Conservation (phyloP, 192 early-diverging fungal species). For the Rhizophagus sp. region DNA sequence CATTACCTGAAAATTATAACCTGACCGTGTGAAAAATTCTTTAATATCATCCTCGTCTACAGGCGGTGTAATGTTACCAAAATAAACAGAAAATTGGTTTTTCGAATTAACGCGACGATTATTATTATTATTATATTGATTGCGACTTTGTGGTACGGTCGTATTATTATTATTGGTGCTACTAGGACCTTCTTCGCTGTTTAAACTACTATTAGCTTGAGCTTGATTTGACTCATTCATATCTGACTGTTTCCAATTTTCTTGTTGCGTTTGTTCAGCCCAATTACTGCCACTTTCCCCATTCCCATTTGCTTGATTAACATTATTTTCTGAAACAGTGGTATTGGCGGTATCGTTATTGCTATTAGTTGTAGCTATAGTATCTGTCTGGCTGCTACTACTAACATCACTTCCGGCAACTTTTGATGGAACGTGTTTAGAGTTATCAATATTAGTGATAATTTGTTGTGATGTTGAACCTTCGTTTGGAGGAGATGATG, state of each 20-base stretch:
- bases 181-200: not conserved
- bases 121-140: not conserved
- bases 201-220: not conserved
- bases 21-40: not conserved
- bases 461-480: not conserved
- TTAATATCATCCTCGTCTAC: slow-evolving; percentile 2
- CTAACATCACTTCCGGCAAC: not conserved
- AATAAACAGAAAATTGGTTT: not conserved
- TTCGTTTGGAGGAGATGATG: slow-evolving; percentile 13
- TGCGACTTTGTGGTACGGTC: not conserved
- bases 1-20: not conserved
- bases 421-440: not conserved
- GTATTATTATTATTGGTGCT: not conserved
- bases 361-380: not conserved
- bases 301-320: not conserved
- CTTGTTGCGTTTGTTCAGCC: slow-evolving; percentile 17
- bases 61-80: not conserved
- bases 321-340: not conserved
- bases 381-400: not conserved
- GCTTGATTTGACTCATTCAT: not conserved
- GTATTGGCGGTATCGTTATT: not conserved
- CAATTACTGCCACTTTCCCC: not conserved
- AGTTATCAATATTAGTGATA: not conserved
- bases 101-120: not conserved
- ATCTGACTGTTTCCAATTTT: not conserved